Percentiles rank a stretch among this genome's conserved stretches.
Evolutionary conservation across 1,284 basidiomycete genomes (phyloP).

Genomic region (Veloporphyrellus conicus): DNA sequence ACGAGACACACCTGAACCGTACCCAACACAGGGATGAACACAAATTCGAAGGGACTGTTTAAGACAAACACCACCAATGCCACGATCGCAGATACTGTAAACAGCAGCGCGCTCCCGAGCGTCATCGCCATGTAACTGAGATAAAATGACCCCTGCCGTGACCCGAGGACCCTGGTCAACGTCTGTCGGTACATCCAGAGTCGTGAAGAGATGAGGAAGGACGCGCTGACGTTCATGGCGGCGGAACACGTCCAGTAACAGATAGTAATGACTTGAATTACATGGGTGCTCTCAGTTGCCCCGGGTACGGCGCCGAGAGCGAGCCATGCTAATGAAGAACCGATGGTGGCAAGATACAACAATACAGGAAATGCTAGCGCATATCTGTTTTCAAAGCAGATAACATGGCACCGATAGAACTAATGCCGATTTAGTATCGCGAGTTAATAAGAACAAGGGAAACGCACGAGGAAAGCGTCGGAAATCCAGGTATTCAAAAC

Average conservation of each 20-base stretch:
- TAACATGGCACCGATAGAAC: slow-evolving; percentile 27
- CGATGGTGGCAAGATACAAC: slow-evolving; percentile 21
- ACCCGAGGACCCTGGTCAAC: slow-evolving; percentile 8
- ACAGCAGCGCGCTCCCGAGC: slow-evolving; percentile 25
- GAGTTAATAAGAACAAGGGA: no score
- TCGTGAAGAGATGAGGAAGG: slow-evolving; percentile 16
- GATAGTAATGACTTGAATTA: slow-evolving; percentile 13
- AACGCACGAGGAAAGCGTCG: slow-evolving; percentile 24
- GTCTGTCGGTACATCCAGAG: slow-evolving; percentile 17
- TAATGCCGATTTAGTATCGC: slow-evolving; percentile 2
- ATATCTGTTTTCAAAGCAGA: slow-evolving; percentile 13
- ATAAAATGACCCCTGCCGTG: slow-evolving; percentile 16
- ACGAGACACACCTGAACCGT: slow-evolving; percentile 17
- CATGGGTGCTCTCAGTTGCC: slow-evolving; percentile 11
- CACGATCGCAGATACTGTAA: slow-evolving; percentile 14
- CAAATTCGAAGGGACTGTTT: slow-evolving; percentile 16
- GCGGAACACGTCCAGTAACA: slow-evolving; percentile 18
- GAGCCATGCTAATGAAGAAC: slow-evolving; percentile 16
- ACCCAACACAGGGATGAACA: slow-evolving; percentile 22
- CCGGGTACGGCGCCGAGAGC: slow-evolving; percentile 7
- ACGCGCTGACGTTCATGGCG: slow-evolving; percentile 13
- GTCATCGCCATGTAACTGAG: slow-evolving; percentile 24
- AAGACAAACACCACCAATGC: slow-evolving; percentile 12
- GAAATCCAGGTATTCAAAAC: slow-evolving; percentile 24
- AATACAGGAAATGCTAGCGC: not conserved